phyloP scores from a whole-genome alignment of 768 basidiomycete species.

The Phallus indusiatus region DNA sequence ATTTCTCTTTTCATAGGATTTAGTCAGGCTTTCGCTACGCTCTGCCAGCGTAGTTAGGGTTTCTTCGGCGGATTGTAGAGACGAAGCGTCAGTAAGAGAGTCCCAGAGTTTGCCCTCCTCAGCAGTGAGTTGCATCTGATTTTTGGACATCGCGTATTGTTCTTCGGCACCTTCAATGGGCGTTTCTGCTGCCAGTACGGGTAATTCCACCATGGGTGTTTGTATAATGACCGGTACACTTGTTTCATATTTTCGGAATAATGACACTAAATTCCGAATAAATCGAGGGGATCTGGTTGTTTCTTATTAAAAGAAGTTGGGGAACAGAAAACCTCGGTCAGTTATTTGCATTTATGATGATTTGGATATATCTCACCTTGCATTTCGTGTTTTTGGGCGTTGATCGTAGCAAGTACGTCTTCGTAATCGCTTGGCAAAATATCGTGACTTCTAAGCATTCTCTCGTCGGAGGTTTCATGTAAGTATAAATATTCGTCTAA shows the following conservation, averaged over 20 bases:
- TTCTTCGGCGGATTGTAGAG: constrained; percentile 14
- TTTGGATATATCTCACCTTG: neutral
- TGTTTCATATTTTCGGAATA: neutral
- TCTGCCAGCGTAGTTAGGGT: constrained; percentile 29
- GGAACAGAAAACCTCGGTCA: no score
- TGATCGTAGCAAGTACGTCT: neutral
- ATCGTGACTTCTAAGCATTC: neutral
- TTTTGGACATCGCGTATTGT: constrained; percentile 34
- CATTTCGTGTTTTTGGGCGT: neutral
- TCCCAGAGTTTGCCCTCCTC: constrained; percentile 60
- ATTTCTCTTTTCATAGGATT: constrained; percentile 56
- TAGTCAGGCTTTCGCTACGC: constrained; percentile 47
- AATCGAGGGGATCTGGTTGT: neutral
- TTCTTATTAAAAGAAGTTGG: neutral
- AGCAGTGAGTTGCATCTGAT: constrained; percentile 46
- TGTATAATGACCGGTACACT: neutral
- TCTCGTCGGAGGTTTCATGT: neutral
- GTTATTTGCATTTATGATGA: neutral
- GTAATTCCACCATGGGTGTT: neutral
- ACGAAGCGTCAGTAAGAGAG: constrained; percentile 21
- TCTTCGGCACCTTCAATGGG: neutral
- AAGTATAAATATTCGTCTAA: neutral
- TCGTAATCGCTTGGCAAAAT: neutral
- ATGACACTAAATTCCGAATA: neutral
- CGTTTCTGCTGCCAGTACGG: neutral